These are phyloP conservation scores for Quillaja saponaria DNA, from an alignment of 306 rosid species.

Conservation along the genomic window DNA sequence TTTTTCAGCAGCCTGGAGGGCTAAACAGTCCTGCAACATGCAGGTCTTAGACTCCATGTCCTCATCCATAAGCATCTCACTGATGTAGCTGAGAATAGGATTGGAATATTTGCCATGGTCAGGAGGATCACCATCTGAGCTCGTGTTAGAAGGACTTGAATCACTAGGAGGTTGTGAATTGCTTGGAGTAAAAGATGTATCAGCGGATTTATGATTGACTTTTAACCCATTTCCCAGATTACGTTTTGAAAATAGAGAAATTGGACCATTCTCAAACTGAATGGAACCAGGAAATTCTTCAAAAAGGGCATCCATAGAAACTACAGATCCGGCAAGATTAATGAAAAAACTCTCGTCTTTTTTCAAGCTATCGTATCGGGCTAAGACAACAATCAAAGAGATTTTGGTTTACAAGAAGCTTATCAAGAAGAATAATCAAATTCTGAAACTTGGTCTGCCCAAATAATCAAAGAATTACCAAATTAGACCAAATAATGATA, in stretches of 20 bases:
- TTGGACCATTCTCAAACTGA: slow-evolving; percentile 24
- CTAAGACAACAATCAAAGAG: neutral
- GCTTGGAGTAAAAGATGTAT: slow-evolving; percentile 26
- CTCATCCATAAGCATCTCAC: slow-evolving; percentile 81
- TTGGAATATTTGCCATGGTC: slow-evolving; percentile 46
- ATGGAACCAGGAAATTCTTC: slow-evolving; percentile 33
- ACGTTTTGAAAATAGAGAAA: slow-evolving; percentile 21
- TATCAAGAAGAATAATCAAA: neutral
- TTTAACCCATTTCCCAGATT: slow-evolving; percentile 32
- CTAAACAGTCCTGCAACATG: slow-evolving; percentile 72
- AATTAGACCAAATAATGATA: slow-evolving; percentile 6
- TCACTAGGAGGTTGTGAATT: slow-evolving; percentile 11
- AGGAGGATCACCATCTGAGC: slow-evolving; percentile 39
- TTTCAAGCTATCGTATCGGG: neutral
- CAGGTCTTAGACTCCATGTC: slow-evolving; percentile 66
- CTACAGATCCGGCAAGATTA: slow-evolving; percentile 28
- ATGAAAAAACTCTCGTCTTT: neutral
- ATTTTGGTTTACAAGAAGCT: slow-evolving; percentile 2
- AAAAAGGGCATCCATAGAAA: slow-evolving; percentile 39
- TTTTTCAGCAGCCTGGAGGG: slow-evolving; percentile 82
- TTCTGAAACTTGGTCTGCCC: slow-evolving; percentile 3
- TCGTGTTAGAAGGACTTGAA: slow-evolving; percentile 25
- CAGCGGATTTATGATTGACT: slow-evolving; percentile 28
- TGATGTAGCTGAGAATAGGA: slow-evolving; percentile 57
- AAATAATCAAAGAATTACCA: slow-evolving; percentile 6